Evolutionary conservation across 2,329 filamentous ascomycete species (phyloP).

Genomic region (Aquanectria penicillioides): DNA sequence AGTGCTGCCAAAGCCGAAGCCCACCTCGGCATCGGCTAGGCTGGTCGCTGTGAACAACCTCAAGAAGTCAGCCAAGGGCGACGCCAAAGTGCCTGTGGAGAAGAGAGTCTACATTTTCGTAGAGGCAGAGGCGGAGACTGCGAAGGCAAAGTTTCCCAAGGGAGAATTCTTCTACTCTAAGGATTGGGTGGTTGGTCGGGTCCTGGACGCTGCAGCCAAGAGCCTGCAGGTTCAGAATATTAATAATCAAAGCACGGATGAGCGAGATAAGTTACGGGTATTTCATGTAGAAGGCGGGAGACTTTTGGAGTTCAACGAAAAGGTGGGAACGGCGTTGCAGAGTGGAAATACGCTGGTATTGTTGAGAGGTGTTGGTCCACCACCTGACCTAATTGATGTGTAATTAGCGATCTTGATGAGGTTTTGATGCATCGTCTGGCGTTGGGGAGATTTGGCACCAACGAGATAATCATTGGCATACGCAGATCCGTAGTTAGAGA

Average conservation of each 20-base stretch:
- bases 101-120: conserved; percentile 92
- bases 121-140: conserved; percentile 88
- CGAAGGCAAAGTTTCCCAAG: conserved; percentile 83
- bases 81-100: conserved; percentile 80
- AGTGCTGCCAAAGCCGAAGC: conserved; percentile 70
- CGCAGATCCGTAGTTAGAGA: too few species aligned
- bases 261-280: conserved; percentile 83
- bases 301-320: conserved; percentile 87
- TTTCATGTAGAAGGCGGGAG: conserved; percentile 94
- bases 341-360: conserved; percentile 93
- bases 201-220: conserved; percentile 82
- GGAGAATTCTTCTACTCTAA: conserved; percentile 83
- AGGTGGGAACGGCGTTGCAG: conserved; percentile 76
- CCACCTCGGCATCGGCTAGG: conserved; percentile 70
- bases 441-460: conserved; percentile 25
- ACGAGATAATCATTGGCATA: too few species aligned
- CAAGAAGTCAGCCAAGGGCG: conserved; percentile 90
- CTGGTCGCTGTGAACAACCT: conserved; percentile 78
- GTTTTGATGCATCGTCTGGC: conserved; percentile 30
- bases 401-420: conserved; percentile 19
- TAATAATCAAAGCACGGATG: conserved; percentile 80
- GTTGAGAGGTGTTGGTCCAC: conserved; percentile 84
- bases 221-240: conserved; percentile 83
- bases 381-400: conserved; percentile 74
- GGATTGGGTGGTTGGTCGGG: conserved; percentile 89